Evolutionary conservation across 257 asterid species (phyloP), one percentile per base, ranked within the genome.

Genomic region (Handroanthus guayacan): DNA sequence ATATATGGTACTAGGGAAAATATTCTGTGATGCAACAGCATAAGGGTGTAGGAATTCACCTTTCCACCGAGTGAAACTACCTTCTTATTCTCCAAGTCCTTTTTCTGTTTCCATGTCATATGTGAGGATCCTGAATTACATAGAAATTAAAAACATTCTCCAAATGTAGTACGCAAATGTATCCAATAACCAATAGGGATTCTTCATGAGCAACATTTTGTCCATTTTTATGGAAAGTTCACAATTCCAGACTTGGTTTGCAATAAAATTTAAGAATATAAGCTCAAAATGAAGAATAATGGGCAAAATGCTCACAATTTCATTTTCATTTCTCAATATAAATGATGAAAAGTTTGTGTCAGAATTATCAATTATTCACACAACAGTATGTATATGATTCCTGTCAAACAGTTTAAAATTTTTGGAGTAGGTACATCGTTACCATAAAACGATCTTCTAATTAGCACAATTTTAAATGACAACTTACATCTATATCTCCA

Each of bases 31-130:
- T 43, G n/a, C 20, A 2, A 38, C 37, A 45, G 14, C 1, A 17
- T 25, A 57, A 41, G 43, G 3, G 5, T 10, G 5, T 4, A 68
- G 1, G 41, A 45, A 25, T 5, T 68, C 68, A 91, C 96, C 97
- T 93, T 93, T 72, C 97, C 97, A 78, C 98, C 97, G 65, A 91
- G 97, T 58, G 96, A 84, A 66, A 54, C 60, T 54, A 54, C 60
- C 20, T 54, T 54, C 86, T 74, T 84, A 67, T 87, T 91, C 83
- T 93, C 97, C 91, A 91, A 71, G 65, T 82, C 89, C 82, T 89
- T 39, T 39, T 39, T 87, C 82, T 91, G 89, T 72, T 86, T 93
- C 97, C 97, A 89, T 54, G 93, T 84, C 96, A 91, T 91, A 80
- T 91, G 90, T 0, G 90, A 67, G 62, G 88, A 73, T 17, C 85